Conservation (phyloP, 345 rosid species). For the Punica granatum region DNA sequence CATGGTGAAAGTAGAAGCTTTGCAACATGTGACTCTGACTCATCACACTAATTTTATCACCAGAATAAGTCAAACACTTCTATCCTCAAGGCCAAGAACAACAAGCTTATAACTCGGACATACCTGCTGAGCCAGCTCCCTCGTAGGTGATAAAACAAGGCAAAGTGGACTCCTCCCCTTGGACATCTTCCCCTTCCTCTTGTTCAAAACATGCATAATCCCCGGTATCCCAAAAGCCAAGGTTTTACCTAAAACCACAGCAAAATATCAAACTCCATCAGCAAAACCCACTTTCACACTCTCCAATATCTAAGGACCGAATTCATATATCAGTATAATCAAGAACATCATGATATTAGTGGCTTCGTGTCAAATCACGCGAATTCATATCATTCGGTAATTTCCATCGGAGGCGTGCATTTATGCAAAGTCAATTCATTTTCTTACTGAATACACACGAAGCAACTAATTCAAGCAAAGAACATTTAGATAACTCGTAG, state of each 20-base stretch:
- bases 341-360: background rate
- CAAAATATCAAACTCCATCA: conserved; percentile 1
- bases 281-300: background rate
- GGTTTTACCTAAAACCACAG: conserved; percentile 69
- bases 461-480: background rate
- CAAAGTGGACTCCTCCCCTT: conserved; percentile 66
- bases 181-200: conserved; percentile 44
- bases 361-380: background rate
- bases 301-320: conserved; percentile 9
- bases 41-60: too few species aligned
- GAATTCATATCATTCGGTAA: background rate
- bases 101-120: background rate
- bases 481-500: background rate
- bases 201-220: conserved; percentile 69
- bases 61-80: background rate
- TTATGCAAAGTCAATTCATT: background rate
- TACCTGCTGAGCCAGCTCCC: conserved; percentile 90
- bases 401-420: background rate
- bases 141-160: conserved; percentile 88
- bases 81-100: background rate
- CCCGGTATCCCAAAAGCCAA: conserved; percentile 89
- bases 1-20: background rate
- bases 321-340: background rate
- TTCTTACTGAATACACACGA: background rate
- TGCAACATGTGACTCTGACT: too few species aligned